phyloP scores from a whole-genome alignment of 2,329 filamentous ascomycete genomes.

The Talaromyces sp. region DNA sequence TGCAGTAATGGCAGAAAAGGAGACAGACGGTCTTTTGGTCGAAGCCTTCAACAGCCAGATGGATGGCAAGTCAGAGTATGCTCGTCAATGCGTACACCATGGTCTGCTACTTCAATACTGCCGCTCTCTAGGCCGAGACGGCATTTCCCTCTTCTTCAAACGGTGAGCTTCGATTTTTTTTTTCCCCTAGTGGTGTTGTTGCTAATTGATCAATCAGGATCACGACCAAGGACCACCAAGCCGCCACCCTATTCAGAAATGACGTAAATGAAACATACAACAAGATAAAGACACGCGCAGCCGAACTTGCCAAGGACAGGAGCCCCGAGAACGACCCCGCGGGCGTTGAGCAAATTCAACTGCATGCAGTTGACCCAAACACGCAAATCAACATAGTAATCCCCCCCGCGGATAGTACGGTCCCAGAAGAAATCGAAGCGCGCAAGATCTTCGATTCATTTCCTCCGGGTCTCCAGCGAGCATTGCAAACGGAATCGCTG shows the following conservation, averaged over 20 bases:
- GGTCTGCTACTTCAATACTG: constrained; percentile 92
- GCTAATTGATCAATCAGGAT: constrained; percentile 45
- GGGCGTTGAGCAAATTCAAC: constrained; percentile 91
- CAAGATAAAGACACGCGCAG: constrained; percentile 70
- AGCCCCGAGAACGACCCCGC: constrained; percentile 48
- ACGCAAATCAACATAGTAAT: constrained; percentile 87
- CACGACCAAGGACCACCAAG: constrained; percentile 82
- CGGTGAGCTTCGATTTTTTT: constrained; percentile 42
- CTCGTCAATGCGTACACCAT: constrained; percentile 86
- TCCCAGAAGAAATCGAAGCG: constrained; percentile 56
- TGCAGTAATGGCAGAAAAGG: constrained; percentile 71
- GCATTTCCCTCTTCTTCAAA: constrained; percentile 91
- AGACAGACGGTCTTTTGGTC: constrained; percentile 85
- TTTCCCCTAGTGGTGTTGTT: neutral
- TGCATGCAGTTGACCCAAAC: constrained; percentile 90
- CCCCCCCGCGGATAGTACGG: constrained; percentile 62
- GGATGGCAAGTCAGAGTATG: constrained; percentile 67
- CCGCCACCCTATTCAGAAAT: constrained; percentile 83
- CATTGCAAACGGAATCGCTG: constrained; percentile 80
- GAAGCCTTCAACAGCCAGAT: constrained; percentile 87
- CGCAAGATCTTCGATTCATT: constrained; percentile 80
- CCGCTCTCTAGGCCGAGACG: constrained; percentile 78
- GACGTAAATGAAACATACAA: constrained; percentile 86
- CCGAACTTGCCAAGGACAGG: constrained; percentile 63
- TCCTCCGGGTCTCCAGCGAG: constrained; percentile 70